Evolutionary conservation across 768 basidiomycete genomes (phyloP).

Genomic region (Galerina sulciceps): DNA sequence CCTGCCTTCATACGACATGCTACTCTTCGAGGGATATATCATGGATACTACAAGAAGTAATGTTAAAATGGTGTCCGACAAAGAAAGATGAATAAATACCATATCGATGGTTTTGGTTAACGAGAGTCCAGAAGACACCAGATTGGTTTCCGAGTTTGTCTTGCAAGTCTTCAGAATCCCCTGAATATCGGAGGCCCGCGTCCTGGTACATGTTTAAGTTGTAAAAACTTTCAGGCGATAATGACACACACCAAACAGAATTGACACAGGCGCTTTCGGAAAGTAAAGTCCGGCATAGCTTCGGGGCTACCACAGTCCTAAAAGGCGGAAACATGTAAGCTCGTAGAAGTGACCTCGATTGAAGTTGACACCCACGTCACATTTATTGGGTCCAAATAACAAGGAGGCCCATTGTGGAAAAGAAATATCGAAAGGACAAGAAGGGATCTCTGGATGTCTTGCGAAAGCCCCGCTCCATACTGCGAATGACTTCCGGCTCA

Average conservation of each 20-base stretch:
- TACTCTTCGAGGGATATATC: background rate
- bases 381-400: slow-evolving; percentile 8
- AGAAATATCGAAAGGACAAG: slow-evolving; percentile 1
- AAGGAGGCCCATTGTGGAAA: slow-evolving; percentile 4
- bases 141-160: background rate
- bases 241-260: background rate
- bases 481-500: background rate
- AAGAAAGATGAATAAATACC: background rate
- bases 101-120: background rate
- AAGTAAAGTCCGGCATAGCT: slow-evolving; percentile 4
- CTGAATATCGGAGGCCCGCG: background rate
- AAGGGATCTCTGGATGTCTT: slow-evolving; percentile 7
- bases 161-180: background rate
- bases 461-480: slow-evolving; percentile 1
- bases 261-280: background rate
- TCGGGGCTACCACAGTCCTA: background rate
- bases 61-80: background rate
- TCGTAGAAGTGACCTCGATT: background rate
- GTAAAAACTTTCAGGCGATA: background rate
- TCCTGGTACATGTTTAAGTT: background rate
- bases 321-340: background rate
- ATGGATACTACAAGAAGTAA: background rate
- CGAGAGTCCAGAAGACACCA: background rate
- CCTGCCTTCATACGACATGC: background rate
- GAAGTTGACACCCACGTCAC: slow-evolving; percentile 3